Evolutionary conservation across 2,329 filamentous ascomycete genomes (phyloP).

Genomic region (Nemania sp.): DNA sequence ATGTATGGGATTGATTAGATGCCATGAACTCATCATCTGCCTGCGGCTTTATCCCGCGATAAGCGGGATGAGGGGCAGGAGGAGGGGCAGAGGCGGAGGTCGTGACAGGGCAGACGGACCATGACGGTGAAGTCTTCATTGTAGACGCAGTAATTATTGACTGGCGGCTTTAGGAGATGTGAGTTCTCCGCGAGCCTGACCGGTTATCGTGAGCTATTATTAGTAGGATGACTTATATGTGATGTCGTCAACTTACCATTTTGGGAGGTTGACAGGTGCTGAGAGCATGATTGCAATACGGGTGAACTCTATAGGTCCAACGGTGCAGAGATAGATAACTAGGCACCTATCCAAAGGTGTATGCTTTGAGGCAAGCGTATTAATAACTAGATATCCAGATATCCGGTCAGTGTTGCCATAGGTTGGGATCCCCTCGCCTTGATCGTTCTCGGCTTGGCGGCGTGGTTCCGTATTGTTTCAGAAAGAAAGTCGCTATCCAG

Average conservation of each 20-base stretch:
- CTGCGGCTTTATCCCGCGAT: not conserved
- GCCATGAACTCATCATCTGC: not conserved
- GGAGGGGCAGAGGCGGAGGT: not conserved
- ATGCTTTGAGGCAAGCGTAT: conserved; percentile 12
- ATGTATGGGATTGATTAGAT: not conserved
- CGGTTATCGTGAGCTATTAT: conserved; percentile 3
- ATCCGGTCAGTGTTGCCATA: not conserved
- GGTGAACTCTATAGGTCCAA: conserved; percentile 4
- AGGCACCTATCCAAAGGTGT: conserved; percentile 2
- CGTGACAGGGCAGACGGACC: conserved; percentile 59
- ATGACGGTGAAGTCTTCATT: conserved; percentile 86
- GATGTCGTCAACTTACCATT: conserved; percentile 60
- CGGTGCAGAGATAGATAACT: not conserved
- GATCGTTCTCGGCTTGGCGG: conserved; percentile 1
- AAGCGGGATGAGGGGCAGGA: not conserved
- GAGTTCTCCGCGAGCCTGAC: conserved; percentile 89
- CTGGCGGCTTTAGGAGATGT: conserved; percentile 90
- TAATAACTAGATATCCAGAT: not conserved
- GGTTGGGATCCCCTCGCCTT: conserved; percentile 24
- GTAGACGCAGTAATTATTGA: conserved; percentile 98
- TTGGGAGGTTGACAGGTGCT: conserved; percentile 67
- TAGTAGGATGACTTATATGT: conserved; percentile 14
- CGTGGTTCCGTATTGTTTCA: not conserved
- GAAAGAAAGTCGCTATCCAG: not conserved
- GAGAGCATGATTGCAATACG: conserved; percentile 58